A percentile compares a stretch with the other conserved stretches of the same genome.
These are phyloP conservation scores for Amphibolis antarctica DNA, from an alignment of 106 monocot species.

Conservation along the genomic window DNA sequence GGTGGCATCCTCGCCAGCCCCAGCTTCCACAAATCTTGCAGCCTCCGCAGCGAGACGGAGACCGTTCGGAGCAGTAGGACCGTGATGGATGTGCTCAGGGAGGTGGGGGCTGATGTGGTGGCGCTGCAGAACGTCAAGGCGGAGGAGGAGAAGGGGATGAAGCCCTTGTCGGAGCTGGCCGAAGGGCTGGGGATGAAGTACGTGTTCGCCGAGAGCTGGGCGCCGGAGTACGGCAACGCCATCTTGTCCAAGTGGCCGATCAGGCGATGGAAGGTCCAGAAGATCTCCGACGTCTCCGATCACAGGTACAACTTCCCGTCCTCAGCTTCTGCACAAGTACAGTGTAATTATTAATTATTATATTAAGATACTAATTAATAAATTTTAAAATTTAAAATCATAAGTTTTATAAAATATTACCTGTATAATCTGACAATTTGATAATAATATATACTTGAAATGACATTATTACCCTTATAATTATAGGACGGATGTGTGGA, in stretches of 20 bases:
- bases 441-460: too few species aligned
- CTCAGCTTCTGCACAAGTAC: too few species aligned
- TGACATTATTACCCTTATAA: too few species aligned
- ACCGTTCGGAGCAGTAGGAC: slow-evolving; percentile 15
- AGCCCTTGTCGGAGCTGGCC: slow-evolving; percentile 70
- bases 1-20: background rate
- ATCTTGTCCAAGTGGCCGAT: slow-evolving; percentile 82
- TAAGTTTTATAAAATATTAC: too few species aligned
- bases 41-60: background rate
- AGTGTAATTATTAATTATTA: too few species aligned
- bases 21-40: background rate
- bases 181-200: slow-evolving; percentile 70
- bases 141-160: slow-evolving; percentile 90
- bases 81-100: slow-evolving; percentile 69
- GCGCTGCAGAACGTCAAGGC: slow-evolving; percentile 89
- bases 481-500: too few species aligned
- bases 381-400: too few species aligned
- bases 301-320: slow-evolving; percentile 34
- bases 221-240: slow-evolving; percentile 83
- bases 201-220: slow-evolving; percentile 83
- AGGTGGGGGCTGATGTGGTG: slow-evolving; percentile 64
- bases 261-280: slow-evolving; percentile 55
- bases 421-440: too few species aligned
- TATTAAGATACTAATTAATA: too few species aligned
- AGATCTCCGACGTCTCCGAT: slow-evolving; percentile 55